Conservation (phyloP, 495 filamentous ascomycete genomes). For the Penicillium egyptiacum region DNA sequence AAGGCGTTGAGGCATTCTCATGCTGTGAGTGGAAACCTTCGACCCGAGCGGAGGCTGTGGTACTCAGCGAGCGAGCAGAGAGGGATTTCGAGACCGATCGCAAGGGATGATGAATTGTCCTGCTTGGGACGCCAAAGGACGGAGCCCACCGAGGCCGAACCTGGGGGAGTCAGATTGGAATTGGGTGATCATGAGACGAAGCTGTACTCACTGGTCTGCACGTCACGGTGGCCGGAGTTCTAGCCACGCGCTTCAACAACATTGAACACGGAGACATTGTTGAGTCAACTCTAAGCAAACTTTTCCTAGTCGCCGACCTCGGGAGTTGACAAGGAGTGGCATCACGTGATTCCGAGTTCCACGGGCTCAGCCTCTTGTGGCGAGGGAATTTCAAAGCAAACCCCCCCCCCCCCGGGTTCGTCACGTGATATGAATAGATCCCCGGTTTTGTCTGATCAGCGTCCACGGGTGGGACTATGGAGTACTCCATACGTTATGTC, state of each 20-base stretch:
- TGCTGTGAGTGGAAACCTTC: constrained; percentile 7
- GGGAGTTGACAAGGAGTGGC: background rate
- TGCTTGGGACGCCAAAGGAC: background rate
- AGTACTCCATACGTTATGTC: background rate
- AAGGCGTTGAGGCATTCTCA: constrained; percentile 2
- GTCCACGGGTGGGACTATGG: background rate
- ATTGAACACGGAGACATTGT: constrained; percentile 8
- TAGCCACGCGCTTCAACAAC: constrained; percentile 4
- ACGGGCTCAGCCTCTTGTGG: background rate
- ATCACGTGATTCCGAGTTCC: constrained; percentile 1
- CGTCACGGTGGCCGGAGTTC: background rate
- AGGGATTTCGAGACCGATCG: background rate
- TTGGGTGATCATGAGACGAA: background rate
- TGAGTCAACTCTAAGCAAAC: constrained; percentile 7
- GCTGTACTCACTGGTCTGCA: background rate
- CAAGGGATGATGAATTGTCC: constrained; percentile 6
- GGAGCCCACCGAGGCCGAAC: constrained; percentile 4
- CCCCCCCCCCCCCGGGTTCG: background rate
- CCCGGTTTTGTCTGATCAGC: background rate
- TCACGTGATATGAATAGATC: background rate
- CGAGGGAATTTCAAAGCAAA: constrained; percentile 4
- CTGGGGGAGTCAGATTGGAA: background rate
- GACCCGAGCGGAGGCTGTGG: background rate
- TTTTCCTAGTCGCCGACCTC: constrained; percentile 3
- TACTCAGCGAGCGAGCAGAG: constrained; percentile 1